Evolutionary conservation across 805 yeast genomes (phyloP), one percentile per base, ranked within the genome.

Genomic region (Candida methanosorbosa): DNA sequence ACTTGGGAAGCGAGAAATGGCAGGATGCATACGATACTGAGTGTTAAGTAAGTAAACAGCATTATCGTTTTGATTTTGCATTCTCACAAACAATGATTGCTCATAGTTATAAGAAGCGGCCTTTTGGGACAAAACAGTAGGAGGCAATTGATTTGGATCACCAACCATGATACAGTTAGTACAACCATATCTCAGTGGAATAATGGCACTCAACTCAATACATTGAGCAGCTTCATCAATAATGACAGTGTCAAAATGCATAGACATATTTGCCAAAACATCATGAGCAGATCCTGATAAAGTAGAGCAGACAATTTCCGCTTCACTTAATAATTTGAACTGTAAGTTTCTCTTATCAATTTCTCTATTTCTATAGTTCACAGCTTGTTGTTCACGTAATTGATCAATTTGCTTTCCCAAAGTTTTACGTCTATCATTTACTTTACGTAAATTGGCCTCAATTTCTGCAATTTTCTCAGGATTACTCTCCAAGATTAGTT

Each of bases 221-320:
- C 95, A 82, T 57, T 90, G 98, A 45, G 97, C 94, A 2, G 98
- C 98, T 57, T 90, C 98, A 63, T 90, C 98, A 40, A 90, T 80
- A 33, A 90, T 79, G 2, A 92, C 97, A 4, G 94, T 85, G 32
- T 83, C 94, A 53, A 92, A 90, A 29, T 73, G 72, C 49, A 86
- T 70, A 9, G 86, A 77, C 51, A 90, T 61, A 29, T 77, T 69
- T 0, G 86, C 77, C 27, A 90, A 66, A 39, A 86, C 75, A 42
- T 84, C 92, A 61, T 87, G 95, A 0, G 97, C 96, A 4, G 96
- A 76, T 20, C 97, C 97, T 0, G 97, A 88, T 23, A 90, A 63
- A 0, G 98, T 90, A 0, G 97, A 70, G 50, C 97, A 92, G 14
- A 90, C 82, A 30, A 92, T 77, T 41, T 88, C 85, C 13, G 96